Evolutionary conservation across 192 early-diverging fungal genomes (phyloP), one percentile per base, ranked within the genome.

Genomic region (Coemansia sp.): DNA sequence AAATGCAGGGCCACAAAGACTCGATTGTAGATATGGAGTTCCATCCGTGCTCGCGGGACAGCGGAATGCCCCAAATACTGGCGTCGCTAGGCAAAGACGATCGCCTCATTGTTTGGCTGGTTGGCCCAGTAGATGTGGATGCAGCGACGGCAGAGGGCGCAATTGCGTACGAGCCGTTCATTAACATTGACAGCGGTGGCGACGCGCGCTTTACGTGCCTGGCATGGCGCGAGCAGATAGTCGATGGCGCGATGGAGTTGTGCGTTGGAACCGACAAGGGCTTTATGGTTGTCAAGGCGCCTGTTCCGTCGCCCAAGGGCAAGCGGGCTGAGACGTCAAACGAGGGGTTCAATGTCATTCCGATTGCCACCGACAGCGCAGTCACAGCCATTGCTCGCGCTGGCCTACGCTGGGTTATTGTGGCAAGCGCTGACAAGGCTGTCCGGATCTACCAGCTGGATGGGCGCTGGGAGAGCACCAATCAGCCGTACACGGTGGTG

Each of bases 21-120:
- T 66, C 66, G 14, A 79, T 79, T 52, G 49, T 73, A 14, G 76
- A 79, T 43, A 66, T 79, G 76, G 76, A 71, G 12, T 79, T 79
- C 65, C 76, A 79, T 23, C 76, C 76, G 21, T 73, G 76, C 67
- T 79, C 76, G 29, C 56, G 58, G 39, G 67, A 73, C 21, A 51
- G 56, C 3, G 64, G 39, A 8, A 69, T 66, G 76, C 76, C 67
- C 9, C 76, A 79, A 67, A 62, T 79, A 1, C 70, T 79, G 5
- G 76, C 76, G 0, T 73, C 76, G 27, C 47, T 79, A 52, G 76
- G 76, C 60, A 79, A 79, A 39, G 76, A 79, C 43, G 72, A 79
- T 64, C 70, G 76, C n/a, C 58, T 79, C 12, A 73, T 79, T 12
- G 62, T 79, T 37, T 79, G 76, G 76, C 60, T 72, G 15, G 70